A percentile compares a stretch with the other conserved stretches of the same genome.
Evolutionary conservation across 2,329 filamentous ascomycete species (phyloP).

Genomic region (Fusarium sulawesiense): DNA sequence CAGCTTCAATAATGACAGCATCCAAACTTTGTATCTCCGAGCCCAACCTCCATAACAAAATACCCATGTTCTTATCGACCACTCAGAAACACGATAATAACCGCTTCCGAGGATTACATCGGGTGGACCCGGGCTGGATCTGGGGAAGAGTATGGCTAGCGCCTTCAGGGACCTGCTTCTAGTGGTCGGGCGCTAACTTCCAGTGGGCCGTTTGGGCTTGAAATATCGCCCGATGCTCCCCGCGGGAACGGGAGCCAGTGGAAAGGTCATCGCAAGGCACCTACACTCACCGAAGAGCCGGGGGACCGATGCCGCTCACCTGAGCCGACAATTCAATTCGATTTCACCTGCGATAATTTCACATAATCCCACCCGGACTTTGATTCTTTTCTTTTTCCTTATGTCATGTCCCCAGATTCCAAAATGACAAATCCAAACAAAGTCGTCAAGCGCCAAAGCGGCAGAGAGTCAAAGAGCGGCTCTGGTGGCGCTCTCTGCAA

Average conservation of each 20-base stretch:
- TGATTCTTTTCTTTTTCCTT: neutral
- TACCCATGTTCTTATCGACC: conserved; percentile 6
- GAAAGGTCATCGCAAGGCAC: neutral
- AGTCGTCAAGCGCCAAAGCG: conserved; percentile 36
- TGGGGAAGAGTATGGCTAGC: conserved; percentile 29
- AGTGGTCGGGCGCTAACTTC: conserved; percentile 31
- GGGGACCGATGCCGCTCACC: conserved; percentile 40
- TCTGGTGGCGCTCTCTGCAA: conserved; percentile 48
- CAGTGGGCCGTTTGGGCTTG: conserved; percentile 38
- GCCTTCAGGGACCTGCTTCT: conserved; percentile 27
- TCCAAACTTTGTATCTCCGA: conserved; percentile 1
- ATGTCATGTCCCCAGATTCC: neutral
- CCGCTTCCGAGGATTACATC: conserved; percentile 26
- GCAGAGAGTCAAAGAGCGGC: conserved; percentile 37
- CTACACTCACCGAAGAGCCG: conserved; percentile 35
- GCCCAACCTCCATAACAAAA: neutral
- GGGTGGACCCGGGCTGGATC: conserved; percentile 41
- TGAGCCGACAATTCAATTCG: conserved; percentile 31
- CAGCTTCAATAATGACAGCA: neutral
- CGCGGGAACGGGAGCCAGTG: conserved; percentile 16
- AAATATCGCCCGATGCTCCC: conserved; percentile 39
- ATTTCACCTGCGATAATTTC: neutral
- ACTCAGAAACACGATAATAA: conserved; percentile 22
- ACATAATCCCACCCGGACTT: neutral
- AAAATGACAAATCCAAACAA: conserved; percentile 43